Evolutionary conservation across 2,329 filamentous ascomycete genomes (phyloP).

Genomic region (Sporothrix euskadiensis): DNA sequence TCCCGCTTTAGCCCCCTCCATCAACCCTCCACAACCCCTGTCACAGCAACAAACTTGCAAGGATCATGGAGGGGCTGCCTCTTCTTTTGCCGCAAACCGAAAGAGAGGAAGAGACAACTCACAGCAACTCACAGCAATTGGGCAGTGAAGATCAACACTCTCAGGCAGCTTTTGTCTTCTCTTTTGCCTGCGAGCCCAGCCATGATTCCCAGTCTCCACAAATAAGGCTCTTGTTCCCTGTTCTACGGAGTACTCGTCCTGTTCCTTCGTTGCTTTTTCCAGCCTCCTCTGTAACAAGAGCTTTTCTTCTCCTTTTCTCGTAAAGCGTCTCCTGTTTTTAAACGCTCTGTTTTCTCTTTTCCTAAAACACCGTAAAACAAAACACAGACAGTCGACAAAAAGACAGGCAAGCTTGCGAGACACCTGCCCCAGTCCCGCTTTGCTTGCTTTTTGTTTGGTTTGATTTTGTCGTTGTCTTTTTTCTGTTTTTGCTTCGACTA

Average conservation of each 20-base stretch:
- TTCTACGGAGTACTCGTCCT: not conserved
- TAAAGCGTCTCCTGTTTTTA: not conserved
- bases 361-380: not conserved
- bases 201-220: slow-evolving; percentile 6
- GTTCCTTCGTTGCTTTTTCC: not conserved
- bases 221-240: slow-evolving; percentile 14
- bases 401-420: not conserved
- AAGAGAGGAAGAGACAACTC: not conserved
- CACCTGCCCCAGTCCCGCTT: not conserved
- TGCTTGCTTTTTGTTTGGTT: not conserved
- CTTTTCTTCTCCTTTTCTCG: not conserved
- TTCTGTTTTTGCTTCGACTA: not conserved
- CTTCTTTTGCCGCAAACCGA: slow-evolving; percentile 15
- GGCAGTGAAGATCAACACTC: not conserved
- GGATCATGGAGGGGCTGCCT: slow-evolving; percentile 20
- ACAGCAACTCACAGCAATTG: not conserved
- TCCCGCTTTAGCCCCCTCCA: not conserved
- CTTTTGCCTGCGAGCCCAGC: not conserved
- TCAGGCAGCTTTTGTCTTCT: not conserved
- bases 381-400: not conserved
- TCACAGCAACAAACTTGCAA: slow-evolving; percentile 1
- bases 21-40: not conserved
- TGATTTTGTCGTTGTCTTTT: not conserved
- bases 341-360: not conserved
- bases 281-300: slow-evolving; percentile 13